phyloP scores from a whole-genome alignment of 495 filamentous ascomycete species.

The Tuber melanosporum region DNA sequence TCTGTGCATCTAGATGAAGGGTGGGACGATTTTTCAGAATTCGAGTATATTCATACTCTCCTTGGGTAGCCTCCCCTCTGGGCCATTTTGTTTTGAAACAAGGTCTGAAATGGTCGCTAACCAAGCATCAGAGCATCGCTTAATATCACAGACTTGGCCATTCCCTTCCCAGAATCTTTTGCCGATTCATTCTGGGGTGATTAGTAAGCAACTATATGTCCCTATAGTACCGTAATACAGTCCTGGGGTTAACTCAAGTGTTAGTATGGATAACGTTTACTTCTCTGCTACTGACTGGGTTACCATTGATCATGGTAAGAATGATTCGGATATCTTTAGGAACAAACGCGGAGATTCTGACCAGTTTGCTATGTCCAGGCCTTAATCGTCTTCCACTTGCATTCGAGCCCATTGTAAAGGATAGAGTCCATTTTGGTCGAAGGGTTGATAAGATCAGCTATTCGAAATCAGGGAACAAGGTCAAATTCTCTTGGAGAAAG shows the following conservation, averaged over 20 bases:
- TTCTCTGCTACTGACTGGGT: slow-evolving; percentile 56
- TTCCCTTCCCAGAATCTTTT: slow-evolving; percentile 20
- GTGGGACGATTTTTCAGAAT: slow-evolving; percentile 55
- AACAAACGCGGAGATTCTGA: not conserved
- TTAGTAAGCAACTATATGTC: slow-evolving; percentile 10
- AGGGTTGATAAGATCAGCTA: slow-evolving; percentile 49
- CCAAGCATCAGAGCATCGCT: slow-evolving; percentile 39
- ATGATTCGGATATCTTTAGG: not conserved
- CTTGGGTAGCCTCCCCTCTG: slow-evolving; percentile 41
- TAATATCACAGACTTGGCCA: slow-evolving; percentile 53
- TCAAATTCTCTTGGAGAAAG: slow-evolving; percentile 49
- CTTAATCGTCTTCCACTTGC: slow-evolving; percentile 56
- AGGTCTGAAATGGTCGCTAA: not conserved
- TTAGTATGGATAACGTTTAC: slow-evolving; percentile 51
- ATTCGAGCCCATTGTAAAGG: slow-evolving; percentile 55
- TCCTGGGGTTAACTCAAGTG: slow-evolving; percentile 7
- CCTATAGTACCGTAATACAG: not conserved
- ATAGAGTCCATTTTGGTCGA: slow-evolving; percentile 52
- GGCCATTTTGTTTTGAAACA: not conserved
- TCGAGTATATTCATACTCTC: slow-evolving; percentile 55
- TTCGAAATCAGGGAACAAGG: slow-evolving; percentile 44
- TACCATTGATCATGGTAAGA: slow-evolving; percentile 55
- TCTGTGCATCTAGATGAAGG: slow-evolving; percentile 40
- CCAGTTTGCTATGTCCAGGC: slow-evolving; percentile 29
- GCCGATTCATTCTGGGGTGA: slow-evolving; percentile 23